phyloP scores from a whole-genome alignment of 768 basidiomycete genomes.

The Phaffia australis region DNA sequence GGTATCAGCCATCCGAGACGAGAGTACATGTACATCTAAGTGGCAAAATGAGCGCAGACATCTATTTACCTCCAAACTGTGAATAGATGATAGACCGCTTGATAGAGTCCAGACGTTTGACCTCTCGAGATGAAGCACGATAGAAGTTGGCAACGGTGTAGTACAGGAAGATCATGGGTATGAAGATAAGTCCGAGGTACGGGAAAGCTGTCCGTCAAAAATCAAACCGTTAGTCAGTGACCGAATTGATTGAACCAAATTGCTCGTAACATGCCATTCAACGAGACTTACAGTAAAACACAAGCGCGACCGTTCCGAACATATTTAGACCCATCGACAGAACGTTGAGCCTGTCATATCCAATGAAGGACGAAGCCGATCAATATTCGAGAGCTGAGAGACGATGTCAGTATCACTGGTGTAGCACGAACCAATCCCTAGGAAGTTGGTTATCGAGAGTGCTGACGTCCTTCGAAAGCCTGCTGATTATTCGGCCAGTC shows the following conservation, averaged over 20 bases:
- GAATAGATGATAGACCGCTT: background rate
- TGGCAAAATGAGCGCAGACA: background rate
- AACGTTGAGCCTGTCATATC: slow-evolving; percentile 16
- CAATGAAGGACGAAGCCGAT: background rate
- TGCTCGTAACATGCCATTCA: too few relatives aligned
- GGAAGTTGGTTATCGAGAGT: slow-evolving; percentile 34
- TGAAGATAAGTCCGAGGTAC: slow-evolving; percentile 18
- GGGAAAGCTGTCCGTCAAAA: slow-evolving; percentile 21
- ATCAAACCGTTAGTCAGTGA: background rate
- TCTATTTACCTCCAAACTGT: too few relatives aligned
- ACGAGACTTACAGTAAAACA: too few relatives aligned
- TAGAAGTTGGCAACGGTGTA: slow-evolving; percentile 68
- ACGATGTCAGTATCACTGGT: background rate
- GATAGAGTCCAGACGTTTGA: slow-evolving; percentile 47
- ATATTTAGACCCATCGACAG: slow-evolving; percentile 6
- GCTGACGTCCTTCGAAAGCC: slow-evolving; percentile 38
- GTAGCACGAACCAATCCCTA: background rate
- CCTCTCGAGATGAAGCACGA: slow-evolving; percentile 69
- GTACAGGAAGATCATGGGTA: slow-evolving; percentile 44
- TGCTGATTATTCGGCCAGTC: slow-evolving; percentile 35
- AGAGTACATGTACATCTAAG: background rate
- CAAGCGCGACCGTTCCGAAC: slow-evolving; percentile 14
- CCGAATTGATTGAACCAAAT: too few relatives aligned
- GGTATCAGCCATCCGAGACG: slow-evolving; percentile 51
- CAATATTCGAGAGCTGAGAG: background rate